Evolutionary conservation across 2,329 filamentous ascomycete species (phyloP).

Genomic region (Epichloe uncinata): DNA sequence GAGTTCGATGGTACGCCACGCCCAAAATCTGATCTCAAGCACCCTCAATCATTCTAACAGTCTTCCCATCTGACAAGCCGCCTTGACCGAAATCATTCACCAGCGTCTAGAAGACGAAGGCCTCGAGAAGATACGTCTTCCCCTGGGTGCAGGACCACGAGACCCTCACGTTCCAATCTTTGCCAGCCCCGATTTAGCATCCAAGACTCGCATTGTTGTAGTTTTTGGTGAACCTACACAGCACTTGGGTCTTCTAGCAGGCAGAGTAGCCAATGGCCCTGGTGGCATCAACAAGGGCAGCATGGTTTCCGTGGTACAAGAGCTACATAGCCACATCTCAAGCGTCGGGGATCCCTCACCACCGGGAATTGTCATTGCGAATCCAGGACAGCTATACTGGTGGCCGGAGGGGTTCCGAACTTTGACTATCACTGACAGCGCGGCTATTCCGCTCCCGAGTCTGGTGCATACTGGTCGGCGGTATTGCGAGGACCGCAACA

Average conservation of each 20-base stretch:
- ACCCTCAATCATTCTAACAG: neutral
- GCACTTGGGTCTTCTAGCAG: constrained; percentile 62
- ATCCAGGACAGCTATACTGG: constrained; percentile 66
- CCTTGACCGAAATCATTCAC: constrained; percentile 46
- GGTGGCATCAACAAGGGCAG: constrained; percentile 61
- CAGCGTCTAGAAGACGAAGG: constrained; percentile 48
- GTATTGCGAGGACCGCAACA: constrained; percentile 43
- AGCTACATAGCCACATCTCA: constrained; percentile 24
- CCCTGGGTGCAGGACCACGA: constrained; percentile 31
- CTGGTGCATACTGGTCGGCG: constrained; percentile 43
- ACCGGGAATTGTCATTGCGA: constrained; percentile 60
- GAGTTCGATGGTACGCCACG: constrained; percentile 53
- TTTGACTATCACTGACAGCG: constrained; percentile 45
- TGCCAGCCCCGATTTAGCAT: neutral
- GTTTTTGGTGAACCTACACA: constrained; percentile 60
- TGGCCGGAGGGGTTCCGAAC: constrained; percentile 49
- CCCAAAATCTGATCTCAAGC: too few species aligned
- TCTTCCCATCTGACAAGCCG: constrained; percentile 30
- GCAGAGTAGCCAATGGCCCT: constrained; percentile 48
- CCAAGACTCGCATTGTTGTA: constrained; percentile 44
- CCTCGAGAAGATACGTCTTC: constrained; percentile 48
- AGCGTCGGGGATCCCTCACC: constrained; percentile 20
- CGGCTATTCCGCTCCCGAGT: constrained; percentile 45
- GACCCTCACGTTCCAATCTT: constrained; percentile 59
- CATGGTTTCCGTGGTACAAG: constrained; percentile 47